phyloP scores from a whole-genome alignment of 1,284 basidiomycete species.

The Lentinus polychrous region DNA sequence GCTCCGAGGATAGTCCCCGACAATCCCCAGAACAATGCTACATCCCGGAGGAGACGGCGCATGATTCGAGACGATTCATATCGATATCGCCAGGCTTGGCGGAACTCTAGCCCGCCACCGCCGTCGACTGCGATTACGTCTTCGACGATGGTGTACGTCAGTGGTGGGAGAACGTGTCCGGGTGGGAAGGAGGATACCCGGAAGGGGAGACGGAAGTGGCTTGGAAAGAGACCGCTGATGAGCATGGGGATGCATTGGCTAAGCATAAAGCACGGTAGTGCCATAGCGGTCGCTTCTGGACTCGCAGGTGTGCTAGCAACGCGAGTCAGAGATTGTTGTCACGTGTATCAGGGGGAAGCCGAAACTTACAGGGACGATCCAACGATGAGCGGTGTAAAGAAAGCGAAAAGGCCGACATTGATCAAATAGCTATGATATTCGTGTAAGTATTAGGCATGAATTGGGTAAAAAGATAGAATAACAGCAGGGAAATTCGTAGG shows the following conservation, averaged over 20 bases:
- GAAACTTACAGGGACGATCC: slow-evolving; percentile 25
- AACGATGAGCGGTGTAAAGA: slow-evolving; percentile 27
- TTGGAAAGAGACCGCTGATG: slow-evolving; percentile 23
- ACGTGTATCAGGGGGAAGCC: not conserved
- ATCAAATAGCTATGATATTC: slow-evolving; percentile 19
- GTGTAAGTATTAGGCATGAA: too few relatives aligned
- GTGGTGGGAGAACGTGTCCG: slow-evolving; percentile 22
- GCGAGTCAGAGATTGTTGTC: not conserved
- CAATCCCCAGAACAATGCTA: slow-evolving; percentile 22
- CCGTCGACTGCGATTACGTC: slow-evolving; percentile 28
- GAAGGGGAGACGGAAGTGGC: slow-evolving; percentile 23
- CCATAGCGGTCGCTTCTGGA: slow-evolving; percentile 24
- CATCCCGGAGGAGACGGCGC: slow-evolving; percentile 21
- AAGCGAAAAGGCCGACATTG: slow-evolving; percentile 19
- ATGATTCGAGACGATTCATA: slow-evolving; percentile 25
- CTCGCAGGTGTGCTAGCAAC: slow-evolving; percentile 20
- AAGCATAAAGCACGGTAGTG: slow-evolving; percentile 26
- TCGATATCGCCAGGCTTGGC: slow-evolving; percentile 26
- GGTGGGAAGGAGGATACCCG: slow-evolving; percentile 27
- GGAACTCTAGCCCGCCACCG: slow-evolving; percentile 26
- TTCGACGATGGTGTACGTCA: slow-evolving; percentile 26
- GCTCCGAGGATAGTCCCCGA: slow-evolving; percentile 19
- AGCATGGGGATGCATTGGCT: slow-evolving; percentile 23
- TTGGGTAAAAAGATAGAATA: too few relatives aligned
- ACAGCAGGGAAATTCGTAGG: too few relatives aligned